Conservation (phyloP, 495 filamentous ascomycete genomes). For the Parathielavia hyrcaniae region DNA sequence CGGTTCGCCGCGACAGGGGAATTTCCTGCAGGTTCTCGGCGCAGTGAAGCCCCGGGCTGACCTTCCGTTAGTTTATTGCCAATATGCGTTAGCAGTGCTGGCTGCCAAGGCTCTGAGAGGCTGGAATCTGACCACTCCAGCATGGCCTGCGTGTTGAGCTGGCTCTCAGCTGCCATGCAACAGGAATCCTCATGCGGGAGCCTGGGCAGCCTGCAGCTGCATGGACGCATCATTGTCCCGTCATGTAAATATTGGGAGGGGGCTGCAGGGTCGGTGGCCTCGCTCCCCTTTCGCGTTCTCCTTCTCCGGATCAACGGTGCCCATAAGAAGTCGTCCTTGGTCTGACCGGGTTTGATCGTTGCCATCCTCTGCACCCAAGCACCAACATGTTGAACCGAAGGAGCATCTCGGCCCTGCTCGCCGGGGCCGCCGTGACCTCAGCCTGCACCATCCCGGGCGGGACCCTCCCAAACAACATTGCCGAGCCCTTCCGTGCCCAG, state of each 20-base stretch:
- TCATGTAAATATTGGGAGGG: conserved; percentile 6
- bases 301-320: not conserved
- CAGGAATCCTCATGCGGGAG: no score
- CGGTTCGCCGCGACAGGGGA: not conserved
- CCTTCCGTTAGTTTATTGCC: not conserved
- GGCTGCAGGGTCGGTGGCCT: not conserved
- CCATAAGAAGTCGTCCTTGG: not conserved
- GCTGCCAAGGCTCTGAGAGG: conserved; percentile 4
- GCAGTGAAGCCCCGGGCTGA: not conserved
- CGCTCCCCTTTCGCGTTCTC: not conserved
- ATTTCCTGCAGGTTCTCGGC: not conserved
- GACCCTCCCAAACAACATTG: conserved; percentile 38
- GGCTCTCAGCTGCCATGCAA: conserved; percentile 6
- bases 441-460: conserved; percentile 39
- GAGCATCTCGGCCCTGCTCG: conserved; percentile 26
- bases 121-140: not conserved
- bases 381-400: conserved; percentile 21
- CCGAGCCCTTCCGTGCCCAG: conserved; percentile 40
- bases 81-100: conserved; percentile 1
- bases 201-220: conserved; percentile 4
- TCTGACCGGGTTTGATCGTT: not conserved
- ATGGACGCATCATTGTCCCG: no score
- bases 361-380: not conserved
- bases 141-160: not conserved
- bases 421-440: conserved; percentile 24